Conservation (phyloP, 352 stramenopile genomes). For the Phytophthora chlamydospora region DNA sequence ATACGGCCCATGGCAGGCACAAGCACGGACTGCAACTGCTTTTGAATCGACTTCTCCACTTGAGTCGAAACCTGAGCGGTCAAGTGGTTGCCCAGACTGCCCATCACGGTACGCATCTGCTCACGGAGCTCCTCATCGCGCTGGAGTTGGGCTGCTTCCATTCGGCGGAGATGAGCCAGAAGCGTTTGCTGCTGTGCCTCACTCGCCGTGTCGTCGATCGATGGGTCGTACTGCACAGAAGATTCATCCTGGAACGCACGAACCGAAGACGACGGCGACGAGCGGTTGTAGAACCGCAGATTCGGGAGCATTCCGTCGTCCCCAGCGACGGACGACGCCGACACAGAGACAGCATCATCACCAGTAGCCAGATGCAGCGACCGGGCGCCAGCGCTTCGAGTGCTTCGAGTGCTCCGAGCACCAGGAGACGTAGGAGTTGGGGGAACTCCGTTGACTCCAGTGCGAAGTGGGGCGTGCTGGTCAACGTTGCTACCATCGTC, state of each 20-base stretch:
- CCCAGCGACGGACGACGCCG: conserved; percentile 51
- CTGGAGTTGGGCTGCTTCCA: conserved; percentile 72
- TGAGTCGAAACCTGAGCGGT: conserved; percentile 65
- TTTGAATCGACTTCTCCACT: conserved; percentile 85
- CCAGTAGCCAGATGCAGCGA: conserved; percentile 40
- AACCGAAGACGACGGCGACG: conserved; percentile 81
- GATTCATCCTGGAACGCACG: conserved; percentile 81
- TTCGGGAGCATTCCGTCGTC: conserved; percentile 57
- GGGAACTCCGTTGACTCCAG: conserved; percentile 16
- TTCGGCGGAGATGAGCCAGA: conserved; percentile 64
- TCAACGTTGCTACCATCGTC: conserved; percentile 44
- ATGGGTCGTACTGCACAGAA: conserved; percentile 71
- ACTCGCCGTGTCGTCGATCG: conserved; percentile 67
- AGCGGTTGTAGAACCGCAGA: conserved; percentile 71
- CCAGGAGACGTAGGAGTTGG: conserved; percentile 45
- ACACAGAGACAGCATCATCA: conserved; percentile 48
- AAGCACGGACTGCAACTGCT: conserved; percentile 82
- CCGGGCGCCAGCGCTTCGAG: conserved; percentile 33
- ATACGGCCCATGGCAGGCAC: conserved; percentile 88
- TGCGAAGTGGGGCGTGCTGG: conserved; percentile 30
- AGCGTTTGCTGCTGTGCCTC: conserved; percentile 64
- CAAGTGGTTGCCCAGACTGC: conserved; percentile 62
- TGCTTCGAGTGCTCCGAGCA: conserved; percentile 41
- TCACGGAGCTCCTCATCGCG: conserved; percentile 78
- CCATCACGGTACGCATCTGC: conserved; percentile 67